These are phyloP conservation scores for Diaporthe sp. DNA, from an alignment of 2,329 filamentous ascomycete genomes.

Conservation along the genomic window DNA sequence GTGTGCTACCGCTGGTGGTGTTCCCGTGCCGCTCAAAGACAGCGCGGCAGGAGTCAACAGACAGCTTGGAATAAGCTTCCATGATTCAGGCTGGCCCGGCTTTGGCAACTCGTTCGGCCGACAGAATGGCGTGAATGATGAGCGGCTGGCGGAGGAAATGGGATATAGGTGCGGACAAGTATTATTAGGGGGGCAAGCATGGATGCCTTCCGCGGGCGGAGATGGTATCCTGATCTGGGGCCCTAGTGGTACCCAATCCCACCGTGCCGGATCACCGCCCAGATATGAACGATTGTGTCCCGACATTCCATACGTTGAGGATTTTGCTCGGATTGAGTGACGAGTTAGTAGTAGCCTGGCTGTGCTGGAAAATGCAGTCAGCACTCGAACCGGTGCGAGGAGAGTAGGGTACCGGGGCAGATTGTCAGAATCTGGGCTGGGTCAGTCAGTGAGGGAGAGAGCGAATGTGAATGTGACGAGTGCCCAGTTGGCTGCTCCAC, in stretches of 20 bases:
- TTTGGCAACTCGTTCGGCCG: constrained; percentile 24
- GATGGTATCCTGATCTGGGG: constrained; percentile 32
- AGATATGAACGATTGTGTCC: neutral
- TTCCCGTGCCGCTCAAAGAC: neutral
- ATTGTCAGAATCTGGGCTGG: constrained; percentile 1
- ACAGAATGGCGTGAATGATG: neutral
- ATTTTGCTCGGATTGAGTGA: neutral
- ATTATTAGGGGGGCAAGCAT: constrained; percentile 21
- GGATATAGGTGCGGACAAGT: constrained; percentile 7
- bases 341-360: constrained; percentile 2
- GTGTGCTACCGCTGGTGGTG: neutral
- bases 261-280: constrained; percentile 23
- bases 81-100: constrained; percentile 4
- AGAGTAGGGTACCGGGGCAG: neutral
- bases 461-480: constrained; percentile 11
- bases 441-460: neutral
- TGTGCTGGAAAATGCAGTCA: neutral
- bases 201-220: constrained; percentile 29
- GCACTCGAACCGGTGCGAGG: neutral
- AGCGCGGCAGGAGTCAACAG: constrained; percentile 17
- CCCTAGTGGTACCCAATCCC: constrained; percentile 21
- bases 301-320: constrained; percentile 11
- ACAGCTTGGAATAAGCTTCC: neutral
- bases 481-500: constrained; percentile 18
- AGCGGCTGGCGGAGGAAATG: neutral